Base-by-base conservation (phyloP, 2,329 filamentous ascomycete genomes). In the Exophiala bonariae region DNA sequence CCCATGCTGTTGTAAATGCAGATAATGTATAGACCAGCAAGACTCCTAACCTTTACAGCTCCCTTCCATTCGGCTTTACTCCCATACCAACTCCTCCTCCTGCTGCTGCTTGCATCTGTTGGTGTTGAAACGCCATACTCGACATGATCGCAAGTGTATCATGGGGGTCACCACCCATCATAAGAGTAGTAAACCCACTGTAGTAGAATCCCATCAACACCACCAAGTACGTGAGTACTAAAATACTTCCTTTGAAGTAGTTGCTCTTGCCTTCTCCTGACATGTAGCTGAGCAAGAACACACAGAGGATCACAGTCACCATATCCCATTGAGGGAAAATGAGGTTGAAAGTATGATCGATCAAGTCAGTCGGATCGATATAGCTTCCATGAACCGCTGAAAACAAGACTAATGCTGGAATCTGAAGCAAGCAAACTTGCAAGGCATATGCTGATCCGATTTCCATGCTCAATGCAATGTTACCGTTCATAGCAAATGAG, bases 311-410 rank as follows among this genome's bases (percentile, higher is more conserved):
- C 13, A 97, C 89, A 1, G 89, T 96, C 10, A 97, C 85, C 89
- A 99, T 95, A 66, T 99, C 93, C 92, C 92, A 99, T 67, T 99
- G 93, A 1, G 93, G 93, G 73, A 99, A 97, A 35, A 97, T 89
- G 26, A 99, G 80, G 28, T 80, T 75, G 63, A 77, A 77, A n/a
- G 73, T 74, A 55, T 76, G 72, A 31, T 63, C 63, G n/a, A 69
- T 54, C 13, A 84, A 65, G 28, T 84, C 72, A 2, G 68, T 62
- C 0, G 75, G 71, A n/a, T 79, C 73, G 40, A 85, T 69, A 54
- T 74, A 79, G 30, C 66, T 69, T 6, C 79, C 81, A 60, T 87
- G 86, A 31, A 92, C 66, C 8, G 89, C 91, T 50, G 88, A 95
- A 76, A 92, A 99, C 33, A 96, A 77, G 1, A 99, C 92, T 2